Base-by-base conservation (phyloP, 345 rosid genomes). In the Citrus unshiu region DNA sequence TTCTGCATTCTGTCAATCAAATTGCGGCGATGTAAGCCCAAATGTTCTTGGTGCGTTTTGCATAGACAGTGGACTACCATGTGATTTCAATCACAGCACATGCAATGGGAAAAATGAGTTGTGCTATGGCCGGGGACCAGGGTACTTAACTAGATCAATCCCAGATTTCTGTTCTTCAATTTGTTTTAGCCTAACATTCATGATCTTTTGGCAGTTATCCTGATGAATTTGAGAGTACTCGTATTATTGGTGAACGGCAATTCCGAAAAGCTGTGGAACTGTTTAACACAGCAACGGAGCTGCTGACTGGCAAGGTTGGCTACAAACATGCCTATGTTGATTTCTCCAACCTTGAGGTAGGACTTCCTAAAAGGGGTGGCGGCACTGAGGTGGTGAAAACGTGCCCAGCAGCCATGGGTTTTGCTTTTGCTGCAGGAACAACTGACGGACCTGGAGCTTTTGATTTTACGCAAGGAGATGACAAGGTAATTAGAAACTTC, bases 381-480 rank as follows among this genome's bases (percentile, higher is more conserved):
- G 91, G 89, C 32, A 81, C 74, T 29, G 83, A 81, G 75, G 68
- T 60, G 60, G 90, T 88, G 27, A 90, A 81, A 85, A 92, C 93
- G 65, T 92, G 97, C 77, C 97, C 94, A 18, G 94, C 93, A 78
- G 97, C 94, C 69, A 81, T 90, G 92, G 97, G 97, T 6, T 92
- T 92, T 78, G 89, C 84, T 75, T 92, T 92, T 89, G 97, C 97
- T 43, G 97, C 93, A 1, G 94, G 97, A 83, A 92, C 97, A 27
- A 92, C 97, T 43, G 97, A 92, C 85, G 97, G 97, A 25, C 97
- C 93, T 39, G 97, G 97, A 69, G 97, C 97, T 84, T 92, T 92
- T 75, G 94, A 90, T 84, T 92, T 92, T 79, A 84, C 78, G 85
- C 97, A 92, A 88, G 97, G 97, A 75, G 97, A 90, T 86, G 90